Conservation (phyloP, 2,329 filamentous ascomycete species). For the Leptographium flavum region DNA sequence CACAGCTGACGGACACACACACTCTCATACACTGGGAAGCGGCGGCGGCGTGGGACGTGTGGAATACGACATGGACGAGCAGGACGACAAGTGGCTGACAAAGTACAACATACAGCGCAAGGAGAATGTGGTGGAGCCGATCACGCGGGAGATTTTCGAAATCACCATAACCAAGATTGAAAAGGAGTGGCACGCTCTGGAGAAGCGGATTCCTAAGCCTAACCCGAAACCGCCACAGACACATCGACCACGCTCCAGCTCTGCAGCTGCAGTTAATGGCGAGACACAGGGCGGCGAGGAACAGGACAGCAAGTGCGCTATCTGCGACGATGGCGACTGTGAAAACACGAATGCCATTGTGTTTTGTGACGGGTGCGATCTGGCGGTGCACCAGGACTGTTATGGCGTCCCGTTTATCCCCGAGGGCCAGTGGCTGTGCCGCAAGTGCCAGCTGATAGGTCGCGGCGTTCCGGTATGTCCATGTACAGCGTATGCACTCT, state of each 20-base stretch:
- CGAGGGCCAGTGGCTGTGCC: conserved; percentile 94
- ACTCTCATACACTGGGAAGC: conserved; percentile 6
- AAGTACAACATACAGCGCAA: conserved; percentile 67
- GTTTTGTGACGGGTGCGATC: conserved; percentile 94
- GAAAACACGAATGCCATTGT: conserved; percentile 99
- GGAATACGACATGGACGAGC: conserved; percentile 99
- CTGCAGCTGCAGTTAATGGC: conserved; percentile 87
- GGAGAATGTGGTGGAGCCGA: conserved; percentile 59
- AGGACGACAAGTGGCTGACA: conserved; percentile 93
- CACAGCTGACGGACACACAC: conserved; percentile 4
- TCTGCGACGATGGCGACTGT: conserved; percentile 98
- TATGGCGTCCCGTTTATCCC: conserved; percentile 98
- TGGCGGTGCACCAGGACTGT: conserved; percentile 96
- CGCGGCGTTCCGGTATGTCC: conserved; percentile 60
- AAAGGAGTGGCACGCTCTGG: conserved; percentile 93
- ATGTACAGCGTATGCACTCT: conserved; percentile 25
- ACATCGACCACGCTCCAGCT: conserved; percentile 82
- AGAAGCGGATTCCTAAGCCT: conserved; percentile 92
- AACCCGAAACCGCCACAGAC: conserved; percentile 94
- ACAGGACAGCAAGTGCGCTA: conserved; percentile 92
- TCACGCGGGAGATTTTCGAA: conserved; percentile 89
- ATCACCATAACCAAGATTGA: conserved; percentile 98
- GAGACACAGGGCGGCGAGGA: conserved; percentile 81
- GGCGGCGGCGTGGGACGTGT: conserved; percentile 56
- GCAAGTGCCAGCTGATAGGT: conserved; percentile 91